Evolutionary conservation across 2,329 filamentous ascomycete genomes (phyloP), one percentile per base, ranked within the genome.

Genomic region (Colletotrichum siamense): DNA sequence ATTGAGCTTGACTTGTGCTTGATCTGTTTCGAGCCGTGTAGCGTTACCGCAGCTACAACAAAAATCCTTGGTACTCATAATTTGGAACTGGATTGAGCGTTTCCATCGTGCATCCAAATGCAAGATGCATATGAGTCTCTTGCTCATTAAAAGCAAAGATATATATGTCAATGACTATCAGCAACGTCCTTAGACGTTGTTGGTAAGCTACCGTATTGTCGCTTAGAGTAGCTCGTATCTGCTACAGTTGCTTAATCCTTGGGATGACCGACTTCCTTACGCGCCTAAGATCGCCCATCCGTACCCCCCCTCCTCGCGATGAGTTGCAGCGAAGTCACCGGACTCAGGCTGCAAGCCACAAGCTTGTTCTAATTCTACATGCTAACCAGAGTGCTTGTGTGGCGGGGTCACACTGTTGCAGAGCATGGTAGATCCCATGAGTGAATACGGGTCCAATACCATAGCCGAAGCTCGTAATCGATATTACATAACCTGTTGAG

Each of bases 111-210:
- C 16, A 5, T 44, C 16, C 16, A 10, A 44, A 44, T 44, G 39
- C 1, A 44, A 44, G 18, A 44, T n/a, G 39, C 10, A 49, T n/a
- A 49, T n/a, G 6, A 49, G 18, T 49, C 44, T 12, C 44, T 22
- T 22, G n/a, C 44, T 4, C 10, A 12, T 49, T 6, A 10, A 49
- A n/a, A n/a, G 8, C 9, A 49, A 49, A 4, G 39, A 49, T 49
- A 12, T 3, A n/a, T 49, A 0, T 49, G 12, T 49, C 18, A n/a
- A 10, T 22, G 18, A 6, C n/a, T 12, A n/a, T 12, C 39, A 49
- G 3, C 9, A n/a, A 6, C 3, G 10, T 22, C 6, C 9, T 22
- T 12, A 7, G 10, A 4, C 1, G 4, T 8, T 10, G 10, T 7
- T 1, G n/a, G n/a, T n/a, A 12, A n/a, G 44, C 18, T 22, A 10